Percentiles rank a stretch among this genome's conserved stretches.
Evolutionary conservation across 345 rosid species (phyloP).

Genomic region (Linum trigynum): DNA sequence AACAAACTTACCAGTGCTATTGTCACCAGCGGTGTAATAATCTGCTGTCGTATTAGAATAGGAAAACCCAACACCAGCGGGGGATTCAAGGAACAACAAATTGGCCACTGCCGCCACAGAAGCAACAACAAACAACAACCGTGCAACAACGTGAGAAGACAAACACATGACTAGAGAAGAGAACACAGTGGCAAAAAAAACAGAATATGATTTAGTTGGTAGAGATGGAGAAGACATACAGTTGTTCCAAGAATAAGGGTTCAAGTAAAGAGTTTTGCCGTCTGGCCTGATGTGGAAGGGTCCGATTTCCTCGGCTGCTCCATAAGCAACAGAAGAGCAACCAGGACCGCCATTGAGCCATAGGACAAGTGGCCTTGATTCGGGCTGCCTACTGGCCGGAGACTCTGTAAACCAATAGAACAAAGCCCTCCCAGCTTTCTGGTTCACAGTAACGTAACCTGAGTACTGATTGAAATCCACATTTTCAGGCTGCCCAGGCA

Average conservation of each 20-base stretch:
- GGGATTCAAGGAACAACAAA: neutral
- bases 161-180: neutral
- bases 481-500: too few relatives aligned
- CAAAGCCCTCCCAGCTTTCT: slow-evolving; percentile 3
- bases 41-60: slow-evolving; percentile 44
- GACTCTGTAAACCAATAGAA: slow-evolving; percentile 1
- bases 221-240: neutral
- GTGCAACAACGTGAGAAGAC: neutral
- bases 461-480: neutral
- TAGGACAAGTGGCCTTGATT: slow-evolving; percentile 3
- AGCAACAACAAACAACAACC: neutral
- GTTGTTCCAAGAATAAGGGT: slow-evolving; percentile 5
- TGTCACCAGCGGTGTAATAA: slow-evolving; percentile 72
- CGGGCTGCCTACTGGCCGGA: neutral
- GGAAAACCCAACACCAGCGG: neutral
- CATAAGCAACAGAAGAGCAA: slow-evolving; percentile 4
- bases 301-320: slow-evolving; percentile 3
- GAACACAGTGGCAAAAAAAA: neutral
- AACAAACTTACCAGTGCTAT: slow-evolving; percentile 56
- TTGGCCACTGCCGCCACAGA: neutral
- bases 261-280: slow-evolving; percentile 1
- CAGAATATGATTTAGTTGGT: neutral
- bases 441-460: slow-evolving; percentile 4
- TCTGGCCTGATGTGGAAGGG: slow-evolving; percentile 1
- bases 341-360: slow-evolving; percentile 8